Conservation (phyloP, 169 alveolate genomes). For the Plasmodium relictum region DNA sequence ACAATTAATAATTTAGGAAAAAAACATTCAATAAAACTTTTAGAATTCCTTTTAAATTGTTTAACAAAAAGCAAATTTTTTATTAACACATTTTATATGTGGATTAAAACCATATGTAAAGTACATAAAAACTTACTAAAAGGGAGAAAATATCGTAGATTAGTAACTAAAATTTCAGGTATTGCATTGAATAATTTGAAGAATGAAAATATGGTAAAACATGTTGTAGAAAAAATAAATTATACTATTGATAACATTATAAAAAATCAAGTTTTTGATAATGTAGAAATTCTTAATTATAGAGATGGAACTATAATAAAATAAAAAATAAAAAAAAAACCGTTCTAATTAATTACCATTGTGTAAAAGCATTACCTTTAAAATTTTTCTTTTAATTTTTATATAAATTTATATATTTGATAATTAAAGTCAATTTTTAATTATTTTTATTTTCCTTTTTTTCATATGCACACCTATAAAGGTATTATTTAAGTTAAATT, state of each 20-base stretch:
- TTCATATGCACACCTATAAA: neutral
- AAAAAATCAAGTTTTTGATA: slow-evolving; percentile 13
- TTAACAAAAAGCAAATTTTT: neutral
- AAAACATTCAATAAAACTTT: slow-evolving; percentile 56
- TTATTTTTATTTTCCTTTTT: slow-evolving; percentile 13
- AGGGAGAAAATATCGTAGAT: slow-evolving; percentile 31
- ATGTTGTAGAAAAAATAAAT: slow-evolving; percentile 39
- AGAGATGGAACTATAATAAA: slow-evolving; percentile 70
- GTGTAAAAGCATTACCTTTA: too few species aligned
- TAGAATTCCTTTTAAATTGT: slow-evolving; percentile 23
- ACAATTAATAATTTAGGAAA: slow-evolving; percentile 42
- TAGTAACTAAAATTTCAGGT: slow-evolving; percentile 36
- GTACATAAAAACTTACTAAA: slow-evolving; percentile 29
- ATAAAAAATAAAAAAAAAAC: slow-evolving; percentile 23
- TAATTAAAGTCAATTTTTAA: neutral
- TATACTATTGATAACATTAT: slow-evolving; percentile 25
- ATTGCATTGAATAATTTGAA: slow-evolving; percentile 9
- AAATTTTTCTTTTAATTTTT: neutral
- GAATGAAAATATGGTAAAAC: slow-evolving; percentile 42
- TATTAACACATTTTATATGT: neutral
- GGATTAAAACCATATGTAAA: slow-evolving; percentile 65
- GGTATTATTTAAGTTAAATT: too few species aligned
- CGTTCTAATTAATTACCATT: too few species aligned
- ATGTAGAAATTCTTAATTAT: slow-evolving; percentile 23
- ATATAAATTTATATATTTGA: slow-evolving; percentile 1